Conservation (phyloP, 108 stramenopile species). For the Cyclotella atomus region DNA sequence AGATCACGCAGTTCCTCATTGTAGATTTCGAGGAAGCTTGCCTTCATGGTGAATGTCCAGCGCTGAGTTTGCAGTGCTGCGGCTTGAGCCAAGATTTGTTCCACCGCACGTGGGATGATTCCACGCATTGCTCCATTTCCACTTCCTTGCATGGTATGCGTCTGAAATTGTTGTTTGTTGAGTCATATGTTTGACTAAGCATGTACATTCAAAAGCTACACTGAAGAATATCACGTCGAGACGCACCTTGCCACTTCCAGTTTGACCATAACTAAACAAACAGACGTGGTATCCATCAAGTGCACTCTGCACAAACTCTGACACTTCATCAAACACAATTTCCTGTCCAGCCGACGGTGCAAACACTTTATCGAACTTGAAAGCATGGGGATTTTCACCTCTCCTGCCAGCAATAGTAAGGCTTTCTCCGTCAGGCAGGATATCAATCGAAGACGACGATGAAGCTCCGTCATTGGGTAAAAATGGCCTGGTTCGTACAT, state of each 20-base stretch:
- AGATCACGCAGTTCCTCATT: constrained; percentile 97
- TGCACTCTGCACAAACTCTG: constrained; percentile 91
- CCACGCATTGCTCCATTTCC: constrained; percentile 85
- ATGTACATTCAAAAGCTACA: background rate
- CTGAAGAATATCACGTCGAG: background rate
- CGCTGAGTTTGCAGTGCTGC: constrained; percentile 80
- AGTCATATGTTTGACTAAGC: too few species aligned
- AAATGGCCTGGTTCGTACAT: constrained; percentile 86
- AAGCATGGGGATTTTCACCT: constrained; percentile 49
- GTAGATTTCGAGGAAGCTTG: constrained; percentile 99
- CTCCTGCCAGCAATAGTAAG: constrained; percentile 39
- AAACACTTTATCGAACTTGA: constrained; percentile 89
- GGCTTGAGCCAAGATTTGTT: constrained; percentile 91
- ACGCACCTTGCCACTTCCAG: constrained; percentile 66
- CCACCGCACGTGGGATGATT: constrained; percentile 91
- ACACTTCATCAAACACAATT: constrained; percentile 87
- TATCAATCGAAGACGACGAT: constrained; percentile 38
- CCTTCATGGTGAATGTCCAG: constrained; percentile 93
- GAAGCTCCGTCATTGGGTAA: constrained; percentile 63
- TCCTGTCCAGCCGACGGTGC: constrained; percentile 79
- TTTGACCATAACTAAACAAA: constrained; percentile 86
- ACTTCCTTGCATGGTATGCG: constrained; percentile 90
- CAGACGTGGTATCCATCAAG: constrained; percentile 94
- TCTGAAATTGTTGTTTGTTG: constrained; percentile 15
- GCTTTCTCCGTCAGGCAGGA: constrained; percentile 53